Percentiles rank a stretch among this genome's conserved stretches.
phyloP scores from a whole-genome alignment of 345 rosid genomes.

The Noccaea caerulescens region DNA sequence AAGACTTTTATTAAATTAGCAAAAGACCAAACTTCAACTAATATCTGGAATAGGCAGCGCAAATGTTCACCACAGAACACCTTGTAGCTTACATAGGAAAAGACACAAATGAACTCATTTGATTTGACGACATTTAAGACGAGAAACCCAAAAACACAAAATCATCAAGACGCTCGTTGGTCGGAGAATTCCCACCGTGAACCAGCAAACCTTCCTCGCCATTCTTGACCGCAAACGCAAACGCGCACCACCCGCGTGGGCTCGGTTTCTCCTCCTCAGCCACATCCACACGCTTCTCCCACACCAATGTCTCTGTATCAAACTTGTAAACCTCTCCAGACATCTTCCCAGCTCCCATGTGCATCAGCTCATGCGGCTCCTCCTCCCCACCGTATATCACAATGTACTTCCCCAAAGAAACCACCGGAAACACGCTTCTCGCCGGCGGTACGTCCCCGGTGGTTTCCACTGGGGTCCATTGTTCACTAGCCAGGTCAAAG shows the following conservation, averaged over 20 bases:
- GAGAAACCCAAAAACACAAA: slow-evolving; percentile 41
- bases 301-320: slow-evolving; percentile 40
- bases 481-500: slow-evolving; percentile 6
- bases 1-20: neutral
- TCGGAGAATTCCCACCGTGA: slow-evolving; percentile 46
- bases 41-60: neutral
- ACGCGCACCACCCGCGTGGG: slow-evolving; percentile 40
- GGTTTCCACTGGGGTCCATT: slow-evolving; percentile 40
- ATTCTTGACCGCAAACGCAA: slow-evolving; percentile 31
- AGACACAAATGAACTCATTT: neutral
- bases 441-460: slow-evolving; percentile 34
- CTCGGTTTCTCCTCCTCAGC: slow-evolving; percentile 31
- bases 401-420: slow-evolving; percentile 29
- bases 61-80: neutral
- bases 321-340: slow-evolving; percentile 35
- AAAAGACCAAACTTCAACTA: slow-evolving; percentile 19
- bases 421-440: slow-evolving; percentile 43
- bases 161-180: slow-evolving; percentile 43
- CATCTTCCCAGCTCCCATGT: slow-evolving; percentile 46
- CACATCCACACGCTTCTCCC: slow-evolving; percentile 38
- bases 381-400: slow-evolving; percentile 46
- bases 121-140: slow-evolving; percentile 5
- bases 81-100: slow-evolving; percentile 15
- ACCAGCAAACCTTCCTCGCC: slow-evolving; percentile 39
- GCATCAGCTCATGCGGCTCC: slow-evolving; percentile 45